Evolutionary conservation across 371 early-diverging fungal species (phyloP).

Genomic region (Funneliformis caledonium): DNA sequence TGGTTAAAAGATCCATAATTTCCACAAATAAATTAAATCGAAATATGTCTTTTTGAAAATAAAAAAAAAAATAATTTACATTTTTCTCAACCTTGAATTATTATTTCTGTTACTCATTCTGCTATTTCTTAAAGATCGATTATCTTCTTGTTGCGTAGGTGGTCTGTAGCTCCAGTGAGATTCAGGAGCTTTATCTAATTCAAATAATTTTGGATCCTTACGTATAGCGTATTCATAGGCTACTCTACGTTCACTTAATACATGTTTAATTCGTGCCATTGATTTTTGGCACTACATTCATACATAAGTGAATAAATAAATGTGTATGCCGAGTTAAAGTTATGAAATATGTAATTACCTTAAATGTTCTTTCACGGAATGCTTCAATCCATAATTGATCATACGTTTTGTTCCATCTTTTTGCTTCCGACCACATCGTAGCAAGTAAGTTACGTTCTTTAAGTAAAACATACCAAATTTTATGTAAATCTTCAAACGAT

Average conservation of each 20-base stretch:
- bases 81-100: too few relatives aligned
- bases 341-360: slow-evolving; percentile 63
- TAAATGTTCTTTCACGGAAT: slow-evolving; percentile 23
- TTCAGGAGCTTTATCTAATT: slow-evolving; percentile 2
- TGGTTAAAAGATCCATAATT: too few relatives aligned
- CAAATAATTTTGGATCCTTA: slow-evolving; percentile 24
- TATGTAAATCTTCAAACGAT: slow-evolving; percentile 96
- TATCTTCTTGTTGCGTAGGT: too few relatives aligned
- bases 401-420: slow-evolving; percentile 64
- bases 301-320: neutral
- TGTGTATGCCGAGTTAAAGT: neutral
- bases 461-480: slow-evolving; percentile 92
- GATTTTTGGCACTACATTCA: slow-evolving; percentile 77
- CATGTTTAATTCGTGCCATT: slow-evolving; percentile 93
- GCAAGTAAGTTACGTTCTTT: slow-evolving; percentile 94
- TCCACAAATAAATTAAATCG: too few relatives aligned
- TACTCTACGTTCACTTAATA: slow-evolving; percentile 86
- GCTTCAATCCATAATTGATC: neutral
- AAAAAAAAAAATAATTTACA: too few relatives aligned
- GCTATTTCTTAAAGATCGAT: too few relatives aligned
- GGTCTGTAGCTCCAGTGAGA: slow-evolving; percentile 1
- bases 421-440: slow-evolving; percentile 85
- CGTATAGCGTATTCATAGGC: slow-evolving; percentile 64
- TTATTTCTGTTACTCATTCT: too few relatives aligned
- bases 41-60: too few relatives aligned